Evolutionary conservation across 2,329 filamentous ascomycete genomes (phyloP), one percentile per base, ranked within the genome.

Genomic region (Onygenales sp.): DNA sequence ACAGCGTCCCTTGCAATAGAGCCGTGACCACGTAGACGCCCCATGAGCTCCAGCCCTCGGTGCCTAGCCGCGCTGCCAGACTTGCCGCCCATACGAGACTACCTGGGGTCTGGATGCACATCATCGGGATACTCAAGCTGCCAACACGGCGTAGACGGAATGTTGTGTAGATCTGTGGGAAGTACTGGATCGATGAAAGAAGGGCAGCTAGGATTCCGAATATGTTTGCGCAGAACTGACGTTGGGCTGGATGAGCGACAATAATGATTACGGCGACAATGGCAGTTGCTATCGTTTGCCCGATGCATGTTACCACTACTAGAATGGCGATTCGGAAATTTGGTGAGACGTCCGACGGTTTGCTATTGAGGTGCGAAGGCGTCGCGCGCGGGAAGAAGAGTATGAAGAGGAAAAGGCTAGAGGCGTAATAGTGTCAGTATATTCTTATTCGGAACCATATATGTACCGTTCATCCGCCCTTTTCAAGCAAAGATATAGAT

Each of bases 81-180:
- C 90, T 96, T 10, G 80, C 85, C 0, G 92, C 90, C 72, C 95
- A 97, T 6, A 98, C 74, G 61, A 95, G 85, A 55, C 89, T 90
- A 0, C 93, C 93, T 0, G 93, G 93, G 0, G 92, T 96, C 69
- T 98, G 93, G 36, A 98, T 95, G 66, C 87, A 87, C 91, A 98
- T 97, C 86, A 96, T 97, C 4, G 89, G 86, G 53, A 98, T 93
- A 64, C 89, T 95, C 62, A 98, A 74, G 67, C 90, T 95, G 52
- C 90, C 90, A 2, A 95, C 86, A 62, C 91, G 85, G 66, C 92
- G 87, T 54, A 96, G 75, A 51, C 77, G 80, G 72, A 88, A 94
- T 0, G 93, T 98, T 51, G 87, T 96, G 73, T 84, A 90, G 58
- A 98, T 95, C 71, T 98, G 93, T 0, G 93, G 93, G 13, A 98